A percentile compares a stretch with the other conserved stretches of the same genome.
Conservation (phyloP, 1,284 basidiomycete species). For the Marasmius fiardii region DNA sequence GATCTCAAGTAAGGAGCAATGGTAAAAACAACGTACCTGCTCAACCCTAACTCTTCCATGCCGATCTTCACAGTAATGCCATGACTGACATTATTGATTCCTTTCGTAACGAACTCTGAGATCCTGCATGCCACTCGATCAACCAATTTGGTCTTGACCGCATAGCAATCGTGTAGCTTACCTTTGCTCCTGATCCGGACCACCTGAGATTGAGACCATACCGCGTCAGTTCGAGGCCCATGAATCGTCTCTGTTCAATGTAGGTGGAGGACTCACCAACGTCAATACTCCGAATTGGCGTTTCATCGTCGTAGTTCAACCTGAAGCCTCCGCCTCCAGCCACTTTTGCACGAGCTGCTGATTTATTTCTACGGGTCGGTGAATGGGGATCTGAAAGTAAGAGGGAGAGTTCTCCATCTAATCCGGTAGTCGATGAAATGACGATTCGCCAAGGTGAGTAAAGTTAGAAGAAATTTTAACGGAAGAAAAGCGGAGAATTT, state of each 20-base stretch:
- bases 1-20: background rate
- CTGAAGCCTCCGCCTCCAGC: constrained; percentile 31
- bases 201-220: constrained; percentile 15
- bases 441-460: background rate
- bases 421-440: background rate
- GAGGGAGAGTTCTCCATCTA: background rate
- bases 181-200: constrained; percentile 43
- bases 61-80: constrained; percentile 47
- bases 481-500: too few relatives aligned
- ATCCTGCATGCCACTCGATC: constrained; percentile 31
- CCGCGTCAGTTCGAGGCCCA: too few relatives aligned
- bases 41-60: constrained; percentile 46
- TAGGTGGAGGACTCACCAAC: constrained; percentile 23
- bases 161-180: constrained; percentile 14
- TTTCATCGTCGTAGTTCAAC: constrained; percentile 43
- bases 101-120: constrained; percentile 55
- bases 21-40: constrained; percentile 35
- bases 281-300: constrained; percentile 40
- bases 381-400: background rate
- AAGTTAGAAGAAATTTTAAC: too few relatives aligned
- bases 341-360: background rate
- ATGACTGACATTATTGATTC: constrained; percentile 52
- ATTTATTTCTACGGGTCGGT: background rate
- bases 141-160: background rate
- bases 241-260: too few relatives aligned